Base-by-base conservation (phyloP, 345 rosid genomes). In the Eucalyptus cloeziana region DNA sequence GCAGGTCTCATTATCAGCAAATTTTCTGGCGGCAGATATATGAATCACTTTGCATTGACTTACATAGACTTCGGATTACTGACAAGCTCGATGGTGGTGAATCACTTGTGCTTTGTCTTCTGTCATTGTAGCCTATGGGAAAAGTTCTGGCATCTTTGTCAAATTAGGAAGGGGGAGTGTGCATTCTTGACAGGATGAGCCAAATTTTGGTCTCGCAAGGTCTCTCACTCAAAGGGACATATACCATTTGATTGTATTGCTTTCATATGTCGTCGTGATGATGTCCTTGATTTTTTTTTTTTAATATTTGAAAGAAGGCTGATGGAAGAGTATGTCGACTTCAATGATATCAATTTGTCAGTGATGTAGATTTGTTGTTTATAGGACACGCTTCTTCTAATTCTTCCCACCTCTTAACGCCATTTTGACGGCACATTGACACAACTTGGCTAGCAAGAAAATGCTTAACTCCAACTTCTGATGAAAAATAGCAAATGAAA, bases 1-100 rank as follows among this genome's bases (percentile, higher is more conserved):
- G 89, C 94, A 96, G 99, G 98, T 98, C 50, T 92, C 99, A 7
- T 90, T 97, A 43, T 88, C 98, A 12, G 92, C 91, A 71, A 96
- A 96, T 93, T 97, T 97, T 91, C 98, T 97, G 24, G 93, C 91
- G 5, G 96, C 98, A 12, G 99, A 97, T 92, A 91, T 97, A 60
- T 97, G 93, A 94, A 87, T 76, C 85, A 40, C 83, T 76, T 40
- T 40, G 47, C 85, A 22, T 21, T 2, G 25, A 40, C 3, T 76
- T 40, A 11, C 15, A 9, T 40, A 40, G 47, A 76, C 15, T 21
- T 80, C 51, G 25, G 79, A 87, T 56, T 33, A 25, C 27, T 81
- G 44, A 44, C 14, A 79, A 88, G 64, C 22, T 17, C 40, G 27
- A 49, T 50, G 81, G 25, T 21, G 47, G 85, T 40, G 85, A 76